Percentiles rank a stretch among this genome's conserved stretches.
Conservation (phyloP, 345 rosid genomes). For the Draba incana region DNA sequence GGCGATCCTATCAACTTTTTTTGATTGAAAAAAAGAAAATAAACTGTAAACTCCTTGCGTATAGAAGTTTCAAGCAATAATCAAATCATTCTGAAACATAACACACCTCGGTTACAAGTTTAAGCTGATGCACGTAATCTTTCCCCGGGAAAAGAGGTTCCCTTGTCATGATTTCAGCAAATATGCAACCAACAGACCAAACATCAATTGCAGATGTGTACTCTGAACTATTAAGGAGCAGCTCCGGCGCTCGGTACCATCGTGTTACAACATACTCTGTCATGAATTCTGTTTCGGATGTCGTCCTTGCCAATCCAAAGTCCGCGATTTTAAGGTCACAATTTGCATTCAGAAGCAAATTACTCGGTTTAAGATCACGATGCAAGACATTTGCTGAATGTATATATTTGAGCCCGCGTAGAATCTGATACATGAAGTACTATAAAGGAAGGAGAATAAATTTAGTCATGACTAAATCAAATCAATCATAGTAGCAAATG, state of each 20-base stretch:
- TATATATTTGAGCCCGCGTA: slow-evolving; percentile 63
- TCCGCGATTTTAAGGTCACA: slow-evolving; percentile 66
- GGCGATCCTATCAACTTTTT: slow-evolving; percentile 91
- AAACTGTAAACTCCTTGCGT: no score
- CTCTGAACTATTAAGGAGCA: slow-evolving; percentile 59
- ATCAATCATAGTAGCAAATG: not conserved
- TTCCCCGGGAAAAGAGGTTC: slow-evolving; percentile 62
- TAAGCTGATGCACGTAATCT: slow-evolving; percentile 64
- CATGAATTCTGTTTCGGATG: slow-evolving; percentile 66
- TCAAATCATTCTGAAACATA: slow-evolving; percentile 18
- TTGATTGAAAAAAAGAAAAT: no score
- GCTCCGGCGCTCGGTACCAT: slow-evolving; percentile 67
- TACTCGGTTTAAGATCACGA: slow-evolving; percentile 66
- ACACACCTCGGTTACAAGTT: slow-evolving; percentile 56
- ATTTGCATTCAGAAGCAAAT: slow-evolving; percentile 55
- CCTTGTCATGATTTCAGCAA: slow-evolving; percentile 58
- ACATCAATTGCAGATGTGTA: slow-evolving; percentile 66
- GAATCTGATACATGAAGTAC: slow-evolving; percentile 63
- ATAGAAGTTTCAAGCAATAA: not conserved
- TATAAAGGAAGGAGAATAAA: slow-evolving; percentile 34
- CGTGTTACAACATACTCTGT: slow-evolving; percentile 68
- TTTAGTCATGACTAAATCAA: not conserved
- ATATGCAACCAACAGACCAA: slow-evolving; percentile 74
- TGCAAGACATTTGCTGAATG: slow-evolving; percentile 66
- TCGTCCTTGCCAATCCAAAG: slow-evolving; percentile 65